A percentile compares a stretch with the other conserved stretches of the same genome.
These are phyloP conservation scores for Coniosporium tulheliwenetii DNA, from an alignment of 2,329 filamentous ascomycete species.

Conservation along the genomic window DNA sequence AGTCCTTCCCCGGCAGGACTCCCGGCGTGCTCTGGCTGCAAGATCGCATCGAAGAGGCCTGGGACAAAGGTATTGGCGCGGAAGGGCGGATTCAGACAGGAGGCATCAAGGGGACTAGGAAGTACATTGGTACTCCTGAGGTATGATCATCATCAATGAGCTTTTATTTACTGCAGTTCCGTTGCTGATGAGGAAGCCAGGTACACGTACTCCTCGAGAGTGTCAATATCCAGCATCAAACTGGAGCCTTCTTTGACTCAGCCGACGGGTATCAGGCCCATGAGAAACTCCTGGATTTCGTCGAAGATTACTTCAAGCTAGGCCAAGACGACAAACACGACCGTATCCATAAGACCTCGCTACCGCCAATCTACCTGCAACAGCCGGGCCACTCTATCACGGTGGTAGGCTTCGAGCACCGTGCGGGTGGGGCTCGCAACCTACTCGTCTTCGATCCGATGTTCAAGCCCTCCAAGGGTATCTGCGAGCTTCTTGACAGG, in stretches of 20 bases:
- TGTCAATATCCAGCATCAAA: slow-evolving; percentile 40
- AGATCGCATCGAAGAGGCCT: slow-evolving; percentile 72
- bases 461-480: slow-evolving; percentile 51
- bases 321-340: slow-evolving; percentile 28
- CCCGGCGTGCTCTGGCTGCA: slow-evolving; percentile 74
- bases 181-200: slow-evolving; percentile 24
- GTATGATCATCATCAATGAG: slow-evolving; percentile 25
- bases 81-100: slow-evolving; percentile 68
- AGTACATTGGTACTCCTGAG: slow-evolving; percentile 91
- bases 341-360: slow-evolving; percentile 53
- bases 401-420: slow-evolving; percentile 69
- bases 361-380: slow-evolving; percentile 83
- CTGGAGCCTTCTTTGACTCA: slow-evolving; percentile 37
- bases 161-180: slow-evolving; percentile 4
- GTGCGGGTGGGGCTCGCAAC: slow-evolving; percentile 45
- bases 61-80: slow-evolving; percentile 70
- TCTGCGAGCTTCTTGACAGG: slow-evolving; percentile 42
- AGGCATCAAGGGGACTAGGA: slow-evolving; percentile 72
- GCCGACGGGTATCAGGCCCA: slow-evolving; percentile 32
- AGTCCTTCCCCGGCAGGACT: slow-evolving; percentile 42
- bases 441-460: slow-evolving; percentile 82
- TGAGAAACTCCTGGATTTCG: slow-evolving; percentile 44
- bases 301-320: slow-evolving; percentile 62
- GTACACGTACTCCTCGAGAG: slow-evolving; percentile 64
- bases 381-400: slow-evolving; percentile 84